Base-by-base conservation (phyloP, 2,329 filamentous ascomycete species). In the Paraconiothyrium sp. region DNA sequence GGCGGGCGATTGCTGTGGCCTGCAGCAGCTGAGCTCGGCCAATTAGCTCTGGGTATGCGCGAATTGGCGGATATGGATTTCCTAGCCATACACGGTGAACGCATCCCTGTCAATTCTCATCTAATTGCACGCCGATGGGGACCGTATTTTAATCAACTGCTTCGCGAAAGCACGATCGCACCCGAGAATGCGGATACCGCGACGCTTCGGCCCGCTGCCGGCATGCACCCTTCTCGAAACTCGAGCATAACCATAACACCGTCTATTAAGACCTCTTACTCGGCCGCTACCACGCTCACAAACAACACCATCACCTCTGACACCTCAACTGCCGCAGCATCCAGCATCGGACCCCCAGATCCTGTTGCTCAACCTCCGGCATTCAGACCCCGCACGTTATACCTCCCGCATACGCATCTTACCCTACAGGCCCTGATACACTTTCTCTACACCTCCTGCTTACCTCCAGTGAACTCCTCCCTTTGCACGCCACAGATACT, bases 21-120 rank as follows among this genome's bases (percentile, higher is more conserved):
- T 37, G 91, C 92, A 13, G 94, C 94, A 1, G 90, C 96, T 70
- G 92, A 97, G 64, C 83, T 99, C 14, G 95, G 95, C 5, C 90
- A 92, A 67, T 88, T 92, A 76, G 91, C 92, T 0, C 82, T 97
- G 64, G 85, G 85, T 1, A 83, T 97, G 75, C 88, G 89, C n/a
- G 95, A 98, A 78, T 83, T 99, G 59, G 87, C 93, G 2, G 95
- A 99, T 71, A 99, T 99, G 95, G 95, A 98, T 73, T 92, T 99
- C 61, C 84, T 98, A 32, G 95, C 94, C 56, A 90, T 97, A 46
- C 91, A 92, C 22, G 94, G 94, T 24, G 94, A 97, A 76, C 88
- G 94, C 20, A 93, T 98, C 67, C 93, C 95, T 0, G 92, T 97
- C 68, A 99, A 97, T 78, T 98, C 95, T 7, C 89, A 93, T 60